These are phyloP conservation scores for Fragaria vesca DNA, from an alignment of 306 rosid genomes.

Conservation along the genomic window DNA sequence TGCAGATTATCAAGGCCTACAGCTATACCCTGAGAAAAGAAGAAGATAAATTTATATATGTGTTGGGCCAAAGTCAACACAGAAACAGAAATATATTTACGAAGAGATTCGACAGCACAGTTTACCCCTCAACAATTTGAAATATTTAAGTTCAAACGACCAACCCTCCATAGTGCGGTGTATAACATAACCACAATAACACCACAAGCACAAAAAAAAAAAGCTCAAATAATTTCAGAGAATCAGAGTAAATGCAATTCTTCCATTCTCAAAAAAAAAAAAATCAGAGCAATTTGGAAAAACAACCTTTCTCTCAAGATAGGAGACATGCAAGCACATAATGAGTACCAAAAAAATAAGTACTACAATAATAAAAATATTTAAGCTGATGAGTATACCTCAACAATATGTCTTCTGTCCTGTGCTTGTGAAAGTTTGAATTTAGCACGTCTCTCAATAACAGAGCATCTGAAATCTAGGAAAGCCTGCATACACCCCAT, in stretches of 20 bases:
- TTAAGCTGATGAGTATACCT: conserved; percentile 43
- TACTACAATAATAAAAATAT: background rate
- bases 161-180: background rate
- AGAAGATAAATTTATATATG: conserved; percentile 21
- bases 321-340: background rate
- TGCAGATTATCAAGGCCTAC: conserved; percentile 87
- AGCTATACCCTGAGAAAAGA: conserved; percentile 67
- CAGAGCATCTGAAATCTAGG: conserved; percentile 86
- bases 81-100: background rate
- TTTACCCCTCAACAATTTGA: background rate
- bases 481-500: conserved; percentile 55
- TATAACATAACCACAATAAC: background rate
- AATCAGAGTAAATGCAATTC: no score
- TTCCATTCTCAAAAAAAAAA: no score
- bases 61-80: background rate
- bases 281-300: background rate
- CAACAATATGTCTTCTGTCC: conserved; percentile 79
- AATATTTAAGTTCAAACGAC: background rate
- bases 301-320: background rate
- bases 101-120: background rate
- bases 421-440: conserved; percentile 83
- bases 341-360: background rate
- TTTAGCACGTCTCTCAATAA: conserved; percentile 86
- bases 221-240: conserved; percentile 6
- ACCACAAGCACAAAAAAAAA: background rate